A percentile compares a stretch with the other conserved stretches of the same genome.
Conservation (phyloP, 371 early-diverging fungal species). For the Zancudomyces culisetae region DNA sequence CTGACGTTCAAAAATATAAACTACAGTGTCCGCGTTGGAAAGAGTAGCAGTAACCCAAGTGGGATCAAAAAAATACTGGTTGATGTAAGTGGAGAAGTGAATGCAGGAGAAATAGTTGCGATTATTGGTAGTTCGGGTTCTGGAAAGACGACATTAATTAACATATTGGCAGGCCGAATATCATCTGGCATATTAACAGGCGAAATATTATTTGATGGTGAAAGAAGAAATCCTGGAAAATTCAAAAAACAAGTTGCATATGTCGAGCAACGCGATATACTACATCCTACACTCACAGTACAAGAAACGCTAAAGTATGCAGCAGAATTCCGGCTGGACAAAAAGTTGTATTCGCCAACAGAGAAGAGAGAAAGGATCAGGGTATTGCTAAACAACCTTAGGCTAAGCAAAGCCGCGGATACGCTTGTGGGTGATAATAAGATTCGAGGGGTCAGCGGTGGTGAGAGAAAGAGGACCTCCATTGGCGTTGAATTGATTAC, state of each 20-base stretch:
- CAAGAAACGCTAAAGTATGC: conserved; percentile 33
- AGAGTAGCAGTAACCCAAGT: not conserved
- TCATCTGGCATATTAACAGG: conserved; percentile 36
- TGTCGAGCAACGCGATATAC: conserved; percentile 24
- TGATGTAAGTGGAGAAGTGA: conserved; percentile 5
- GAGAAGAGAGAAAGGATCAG: conserved; percentile 32
- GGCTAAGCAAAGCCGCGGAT: conserved; percentile 39
- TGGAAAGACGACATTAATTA: conserved; percentile 47
- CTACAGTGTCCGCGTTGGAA: not conserved
- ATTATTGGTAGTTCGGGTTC: conserved; percentile 65
- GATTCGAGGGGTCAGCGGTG: conserved; percentile 55
- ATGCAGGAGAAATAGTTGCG: conserved; percentile 38
- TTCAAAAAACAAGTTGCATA: conserved; percentile 45
- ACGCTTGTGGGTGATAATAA: conserved; percentile 42
- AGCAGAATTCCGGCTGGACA: conserved; percentile 45
- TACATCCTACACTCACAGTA: conserved; percentile 28
- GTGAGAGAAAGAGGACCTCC: conserved; percentile 69
- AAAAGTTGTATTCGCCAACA: conserved; percentile 24
- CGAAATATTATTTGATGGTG: conserved; percentile 38
- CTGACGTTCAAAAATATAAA: not conserved
- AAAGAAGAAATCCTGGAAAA: conserved; percentile 26
- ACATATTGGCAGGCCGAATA: conserved; percentile 29
- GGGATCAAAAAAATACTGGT: not conserved
- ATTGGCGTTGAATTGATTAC: conserved; percentile 70
- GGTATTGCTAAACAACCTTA: conserved; percentile 33